Conservation (phyloP, 2,329 filamentous ascomycete species). For the Sporothrix inflata region DNA sequence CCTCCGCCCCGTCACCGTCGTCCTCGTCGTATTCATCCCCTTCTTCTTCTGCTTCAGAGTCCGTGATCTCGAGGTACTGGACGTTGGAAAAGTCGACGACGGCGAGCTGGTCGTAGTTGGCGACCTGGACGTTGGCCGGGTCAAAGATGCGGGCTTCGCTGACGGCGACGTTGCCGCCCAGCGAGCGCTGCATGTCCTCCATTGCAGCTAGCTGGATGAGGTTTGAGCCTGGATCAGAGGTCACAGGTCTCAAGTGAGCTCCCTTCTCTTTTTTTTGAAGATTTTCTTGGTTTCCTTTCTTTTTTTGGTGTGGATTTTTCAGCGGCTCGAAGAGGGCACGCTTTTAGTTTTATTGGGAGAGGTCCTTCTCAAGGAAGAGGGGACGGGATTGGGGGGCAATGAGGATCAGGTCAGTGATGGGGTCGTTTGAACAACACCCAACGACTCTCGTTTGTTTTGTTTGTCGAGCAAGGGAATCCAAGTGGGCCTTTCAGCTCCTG, state of each 20-base stretch:
- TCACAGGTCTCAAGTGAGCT: neutral
- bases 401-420: neutral
- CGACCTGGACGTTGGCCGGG: constrained; percentile 46
- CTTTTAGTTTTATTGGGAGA: constrained; percentile 10
- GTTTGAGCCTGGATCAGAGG: neutral
- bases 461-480: neutral
- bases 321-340: neutral
- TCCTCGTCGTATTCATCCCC: constrained; percentile 35
- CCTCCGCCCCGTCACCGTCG: constrained; percentile 30
- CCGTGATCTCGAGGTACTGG: constrained; percentile 45
- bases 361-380: neutral
- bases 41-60: constrained; percentile 47
- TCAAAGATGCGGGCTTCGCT: constrained; percentile 48
- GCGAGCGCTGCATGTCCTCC: constrained; percentile 44
- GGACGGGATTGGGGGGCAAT: neutral
- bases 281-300: constrained; percentile 37
- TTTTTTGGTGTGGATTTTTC: constrained; percentile 37
- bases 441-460: neutral
- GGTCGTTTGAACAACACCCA: neutral
- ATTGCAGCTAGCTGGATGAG: constrained; percentile 40
- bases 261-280: constrained; percentile 28
- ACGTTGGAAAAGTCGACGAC: constrained; percentile 48
- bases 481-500: constrained; percentile 26
- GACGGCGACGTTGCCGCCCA: constrained; percentile 42
- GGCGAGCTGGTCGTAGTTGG: constrained; percentile 48